phyloP scores from a whole-genome alignment of 2,329 filamentous ascomycete species.

The Ascochyta clinopodiicola region DNA sequence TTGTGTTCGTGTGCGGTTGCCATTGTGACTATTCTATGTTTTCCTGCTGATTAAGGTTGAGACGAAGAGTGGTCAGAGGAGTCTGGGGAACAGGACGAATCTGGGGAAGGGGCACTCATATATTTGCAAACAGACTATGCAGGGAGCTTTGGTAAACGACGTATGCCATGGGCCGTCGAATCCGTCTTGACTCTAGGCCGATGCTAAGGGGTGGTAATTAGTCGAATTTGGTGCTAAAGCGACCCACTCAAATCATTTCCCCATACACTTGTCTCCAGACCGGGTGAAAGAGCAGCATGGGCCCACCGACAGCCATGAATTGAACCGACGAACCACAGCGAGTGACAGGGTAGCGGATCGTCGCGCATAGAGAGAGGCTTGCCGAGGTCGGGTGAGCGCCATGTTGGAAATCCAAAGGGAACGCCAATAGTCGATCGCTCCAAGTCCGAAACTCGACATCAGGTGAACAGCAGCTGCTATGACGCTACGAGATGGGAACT shows the following conservation, averaged over 20 bases:
- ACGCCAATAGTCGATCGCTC: slow-evolving; percentile 26
- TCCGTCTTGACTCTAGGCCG: slow-evolving; percentile 28
- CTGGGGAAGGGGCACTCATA: slow-evolving; percentile 44
- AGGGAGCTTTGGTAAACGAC: slow-evolving; percentile 36
- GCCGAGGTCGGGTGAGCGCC: slow-evolving; percentile 40
- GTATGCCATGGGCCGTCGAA: slow-evolving; percentile 41
- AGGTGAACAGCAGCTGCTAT: slow-evolving; percentile 24
- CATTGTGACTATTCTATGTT: slow-evolving; percentile 41
- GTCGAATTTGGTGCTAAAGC: slow-evolving; percentile 37
- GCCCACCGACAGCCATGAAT: slow-evolving; percentile 32
- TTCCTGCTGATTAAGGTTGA: background rate
- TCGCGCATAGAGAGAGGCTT: slow-evolving; percentile 28
- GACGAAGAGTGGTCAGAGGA: slow-evolving; percentile 9
- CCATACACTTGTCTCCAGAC: slow-evolving; percentile 39
- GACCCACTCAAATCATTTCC: slow-evolving; percentile 39
- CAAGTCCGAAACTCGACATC: slow-evolving; percentile 17
- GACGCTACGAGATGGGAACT: slow-evolving; percentile 26
- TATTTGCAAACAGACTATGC: slow-evolving; percentile 37
- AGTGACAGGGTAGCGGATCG: slow-evolving; percentile 37
- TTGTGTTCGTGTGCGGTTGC: slow-evolving; percentile 51
- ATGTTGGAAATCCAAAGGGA: slow-evolving; percentile 28
- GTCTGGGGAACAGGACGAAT: slow-evolving; percentile 35
- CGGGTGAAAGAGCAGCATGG: slow-evolving; percentile 43
- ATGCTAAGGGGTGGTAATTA: slow-evolving; percentile 37
- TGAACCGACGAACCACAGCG: slow-evolving; percentile 34